Evolutionary conservation across 805 yeast genomes (phyloP), one percentile per base, ranked within the genome.

Genomic region (Grigorovia humatica): DNA sequence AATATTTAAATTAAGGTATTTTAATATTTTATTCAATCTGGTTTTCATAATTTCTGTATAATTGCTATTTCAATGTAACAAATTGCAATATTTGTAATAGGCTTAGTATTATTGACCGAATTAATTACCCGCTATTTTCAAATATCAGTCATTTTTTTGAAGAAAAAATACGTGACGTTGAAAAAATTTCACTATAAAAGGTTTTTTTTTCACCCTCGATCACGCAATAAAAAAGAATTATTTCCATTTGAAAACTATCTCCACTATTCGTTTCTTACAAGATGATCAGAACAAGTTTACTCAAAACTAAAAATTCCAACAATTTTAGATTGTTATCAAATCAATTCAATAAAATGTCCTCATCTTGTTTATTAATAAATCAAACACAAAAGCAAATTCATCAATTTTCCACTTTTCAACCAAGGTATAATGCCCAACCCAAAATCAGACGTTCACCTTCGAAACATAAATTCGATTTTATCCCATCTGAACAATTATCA

Each of bases 401-500:
- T 18, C 45, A 44, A 4, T 49, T 49, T 43, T 44, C 51, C 7
- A 15, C 30, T 30, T 23, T 43, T 20, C 42, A 30, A 38, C 42
- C 42, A 38, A 38, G 42, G 13, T 38, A 15, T 38, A 38, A 38
- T n/a, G 42, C 8, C 2, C 51, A 46, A 32, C 51, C 43, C 15
- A 12, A 19, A 11, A 29, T 48, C 9, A 48, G 44, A 35, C 46
- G 51, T 15, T 44, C 18, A 23, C 42, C 35, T 30, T 13, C 32
- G 19, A 38, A 40, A 18, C 13, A 12, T 9, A 44, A 29, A n/a
- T 50, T 55, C 27, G 51, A 55, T 18, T 60, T 65, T 38, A 53
- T 53, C 13, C 67, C 71, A 1, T 71, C 74, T 6, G 61, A 62
- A 15, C 68, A 63, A 48, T 61, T 83, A 42, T 56, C 69, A 1